These are phyloP conservation scores for Pleurotus citrinopileatus DNA, from an alignment of 768 basidiomycete species.

Conservation along the genomic window DNA sequence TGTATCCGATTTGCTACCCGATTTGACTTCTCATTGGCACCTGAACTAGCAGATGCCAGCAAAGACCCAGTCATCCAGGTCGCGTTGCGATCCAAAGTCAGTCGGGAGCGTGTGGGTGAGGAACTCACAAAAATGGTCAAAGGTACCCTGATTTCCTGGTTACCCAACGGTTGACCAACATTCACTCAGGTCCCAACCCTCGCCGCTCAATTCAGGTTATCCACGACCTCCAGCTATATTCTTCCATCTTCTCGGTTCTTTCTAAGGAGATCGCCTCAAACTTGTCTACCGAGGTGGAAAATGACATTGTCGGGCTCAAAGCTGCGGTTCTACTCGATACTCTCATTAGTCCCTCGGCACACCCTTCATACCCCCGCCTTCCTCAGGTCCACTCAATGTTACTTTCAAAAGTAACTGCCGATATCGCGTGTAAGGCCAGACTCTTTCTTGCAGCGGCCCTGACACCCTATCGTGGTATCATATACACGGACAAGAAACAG, in stretches of 20 bases:
- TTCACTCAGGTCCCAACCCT: constrained; percentile 66
- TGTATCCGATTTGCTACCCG: constrained; percentile 91
- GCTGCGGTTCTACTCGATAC: constrained; percentile 58
- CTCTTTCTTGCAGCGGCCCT: constrained; percentile 79
- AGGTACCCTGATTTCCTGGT: constrained; percentile 39
- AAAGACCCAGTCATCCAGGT: constrained; percentile 65
- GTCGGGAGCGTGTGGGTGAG: constrained; percentile 87
- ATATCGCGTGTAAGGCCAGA: constrained; percentile 45
- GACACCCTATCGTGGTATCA: constrained; percentile 64
- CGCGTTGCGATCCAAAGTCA: constrained; percentile 76
- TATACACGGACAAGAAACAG: constrained; percentile 63
- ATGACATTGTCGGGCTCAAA: constrained; percentile 43
- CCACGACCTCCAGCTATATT: constrained; percentile 65
- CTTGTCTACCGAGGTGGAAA: constrained; percentile 42
- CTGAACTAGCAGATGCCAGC: constrained; percentile 62
- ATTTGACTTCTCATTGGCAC: constrained; percentile 78
- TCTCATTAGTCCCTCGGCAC: constrained; percentile 33
- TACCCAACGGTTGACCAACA: not conserved
- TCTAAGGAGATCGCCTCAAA: constrained; percentile 39
- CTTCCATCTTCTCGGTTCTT: constrained; percentile 57
- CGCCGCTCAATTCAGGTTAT: constrained; percentile 75
- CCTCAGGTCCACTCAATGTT: constrained; percentile 47
- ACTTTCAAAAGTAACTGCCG: constrained; percentile 33
- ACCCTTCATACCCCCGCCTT: constrained; percentile 22
- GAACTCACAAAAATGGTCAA: constrained; percentile 95